A percentile compares a stretch with the other conserved stretches of the same genome.
Conservation (phyloP, 306 rosid species). For the Citrullus amarus region DNA sequence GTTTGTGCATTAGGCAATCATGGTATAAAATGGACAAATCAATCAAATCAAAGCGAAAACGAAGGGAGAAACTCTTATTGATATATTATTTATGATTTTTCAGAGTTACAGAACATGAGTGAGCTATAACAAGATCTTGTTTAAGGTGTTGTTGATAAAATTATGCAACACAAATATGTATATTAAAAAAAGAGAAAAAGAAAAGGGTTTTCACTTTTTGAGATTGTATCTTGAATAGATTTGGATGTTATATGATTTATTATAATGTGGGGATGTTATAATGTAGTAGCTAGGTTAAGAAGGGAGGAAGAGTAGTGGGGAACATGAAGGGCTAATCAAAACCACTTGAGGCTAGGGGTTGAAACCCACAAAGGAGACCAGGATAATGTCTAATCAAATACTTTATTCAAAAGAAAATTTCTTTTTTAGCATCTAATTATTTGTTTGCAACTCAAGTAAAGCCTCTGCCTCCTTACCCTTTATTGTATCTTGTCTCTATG, state of each 20-base stretch:
- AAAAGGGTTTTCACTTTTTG: not conserved
- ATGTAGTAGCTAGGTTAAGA: not conserved
- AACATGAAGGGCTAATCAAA: not conserved
- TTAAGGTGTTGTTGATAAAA: not conserved
- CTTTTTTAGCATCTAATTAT: not conserved
- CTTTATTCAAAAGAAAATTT: constrained; percentile 1
- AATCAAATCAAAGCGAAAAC: too few species aligned
- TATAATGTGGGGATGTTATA: not conserved
- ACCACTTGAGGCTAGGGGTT: constrained; percentile 1
- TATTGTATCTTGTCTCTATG: not conserved
- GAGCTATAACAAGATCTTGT: too few species aligned
- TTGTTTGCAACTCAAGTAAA: not conserved
- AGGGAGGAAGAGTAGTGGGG: constrained; percentile 7
- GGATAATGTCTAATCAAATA: not conserved
- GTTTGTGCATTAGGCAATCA: too few species aligned
- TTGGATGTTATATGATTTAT: not conserved
- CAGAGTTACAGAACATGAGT: too few species aligned
- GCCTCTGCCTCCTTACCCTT: too few species aligned
- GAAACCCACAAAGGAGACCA: constrained; percentile 11
- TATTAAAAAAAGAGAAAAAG: too few species aligned
- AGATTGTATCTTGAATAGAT: not conserved
- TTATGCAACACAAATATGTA: too few species aligned
- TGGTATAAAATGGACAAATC: too few species aligned
- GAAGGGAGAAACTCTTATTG: too few species aligned
- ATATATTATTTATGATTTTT: too few species aligned